Conservation (phyloP, 2,329 filamentous ascomycete genomes). For the Ilyonectria destructans region DNA sequence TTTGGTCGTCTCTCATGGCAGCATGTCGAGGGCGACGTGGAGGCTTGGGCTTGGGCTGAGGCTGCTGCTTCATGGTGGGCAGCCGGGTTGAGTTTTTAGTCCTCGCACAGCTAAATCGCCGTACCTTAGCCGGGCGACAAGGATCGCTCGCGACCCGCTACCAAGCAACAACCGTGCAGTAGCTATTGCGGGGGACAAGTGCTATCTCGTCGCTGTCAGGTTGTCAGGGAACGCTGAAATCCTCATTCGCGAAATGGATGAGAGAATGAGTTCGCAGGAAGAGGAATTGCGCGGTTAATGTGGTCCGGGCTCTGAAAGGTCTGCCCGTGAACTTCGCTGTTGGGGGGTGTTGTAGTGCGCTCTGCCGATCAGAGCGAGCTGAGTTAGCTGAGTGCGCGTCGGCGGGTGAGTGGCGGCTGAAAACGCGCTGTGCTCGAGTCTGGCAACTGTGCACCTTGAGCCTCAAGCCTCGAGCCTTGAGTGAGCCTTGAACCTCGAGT, state of each 20-base stretch:
- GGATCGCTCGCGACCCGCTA: slow-evolving; percentile 44
- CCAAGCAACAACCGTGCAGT: slow-evolving; percentile 39
- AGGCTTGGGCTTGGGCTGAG: slow-evolving; percentile 53
- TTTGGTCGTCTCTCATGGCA: slow-evolving; percentile 60
- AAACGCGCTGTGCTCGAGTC: slow-evolving; percentile 20
- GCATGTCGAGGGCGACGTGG: slow-evolving; percentile 57
- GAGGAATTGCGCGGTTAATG: slow-evolving; percentile 14
- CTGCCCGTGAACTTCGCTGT: slow-evolving; percentile 18
- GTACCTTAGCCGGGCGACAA: slow-evolving; percentile 56
- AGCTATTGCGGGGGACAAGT: slow-evolving; percentile 29
- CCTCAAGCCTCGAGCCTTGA: slow-evolving; percentile 10
- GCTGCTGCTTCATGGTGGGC: slow-evolving; percentile 51
- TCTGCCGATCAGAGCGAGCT: slow-evolving; percentile 22
- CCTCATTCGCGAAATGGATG: neutral
- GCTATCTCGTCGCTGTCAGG: slow-evolving; percentile 3
- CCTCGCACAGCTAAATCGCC: slow-evolving; percentile 55
- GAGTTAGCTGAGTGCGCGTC: slow-evolving; percentile 13
- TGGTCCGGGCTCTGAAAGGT: slow-evolving; percentile 25
- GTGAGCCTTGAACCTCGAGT: slow-evolving; percentile 10
- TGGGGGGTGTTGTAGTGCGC: slow-evolving; percentile 7
- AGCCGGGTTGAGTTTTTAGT: slow-evolving; percentile 59
- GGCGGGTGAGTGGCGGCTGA: slow-evolving; percentile 19
- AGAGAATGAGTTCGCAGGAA: neutral
- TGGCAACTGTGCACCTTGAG: slow-evolving; percentile 16
- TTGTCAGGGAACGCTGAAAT: neutral